These are phyloP conservation scores for Mucor indicus DNA, from an alignment of 371 early-diverging fungal genomes.

Conservation along the genomic window DNA sequence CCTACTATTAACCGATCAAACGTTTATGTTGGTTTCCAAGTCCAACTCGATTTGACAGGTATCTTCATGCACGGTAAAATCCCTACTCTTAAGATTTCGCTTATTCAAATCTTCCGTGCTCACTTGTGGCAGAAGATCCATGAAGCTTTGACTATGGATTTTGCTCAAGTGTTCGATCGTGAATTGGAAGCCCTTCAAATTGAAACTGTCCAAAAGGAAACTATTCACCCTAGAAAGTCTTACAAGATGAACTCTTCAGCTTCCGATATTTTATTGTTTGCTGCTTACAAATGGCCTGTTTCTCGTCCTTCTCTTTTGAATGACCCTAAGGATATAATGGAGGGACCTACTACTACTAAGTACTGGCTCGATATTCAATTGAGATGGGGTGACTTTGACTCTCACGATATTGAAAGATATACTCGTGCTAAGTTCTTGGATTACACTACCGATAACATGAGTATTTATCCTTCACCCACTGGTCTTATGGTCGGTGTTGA, in stretches of 20 bases:
- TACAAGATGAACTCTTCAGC: slow-evolving; percentile 96
- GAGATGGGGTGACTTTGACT: slow-evolving; percentile 99
- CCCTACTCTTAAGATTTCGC: slow-evolving; percentile 97
- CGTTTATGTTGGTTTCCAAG: slow-evolving; percentile 99
- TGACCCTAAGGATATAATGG: slow-evolving; percentile 91
- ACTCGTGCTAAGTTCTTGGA: slow-evolving; percentile 97
- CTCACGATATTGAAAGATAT: slow-evolving; percentile 98
- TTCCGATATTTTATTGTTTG: slow-evolving; percentile 90
- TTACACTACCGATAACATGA: slow-evolving; percentile 97
- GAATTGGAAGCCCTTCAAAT: slow-evolving; percentile 97
- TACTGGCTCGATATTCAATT: slow-evolving; percentile 99
- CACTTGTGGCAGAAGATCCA: slow-evolving; percentile 99
- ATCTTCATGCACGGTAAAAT: slow-evolving; percentile 99
- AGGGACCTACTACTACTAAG: slow-evolving; percentile 93
- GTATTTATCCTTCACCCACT: slow-evolving; percentile 96
- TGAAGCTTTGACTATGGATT: slow-evolving; percentile 92
- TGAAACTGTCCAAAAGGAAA: slow-evolving; percentile 98
- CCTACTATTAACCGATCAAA: slow-evolving; percentile 88
- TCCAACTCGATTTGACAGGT: slow-evolving; percentile 98
- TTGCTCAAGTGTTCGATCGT: slow-evolving; percentile 96
- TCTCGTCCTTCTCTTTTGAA: slow-evolving; percentile 91
- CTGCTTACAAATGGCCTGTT: slow-evolving; percentile 97
- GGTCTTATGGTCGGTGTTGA: slow-evolving; percentile 97
- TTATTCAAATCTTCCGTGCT: slow-evolving; percentile 99
- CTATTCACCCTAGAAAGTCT: slow-evolving; percentile 97